Evolutionary conservation across 2,329 filamentous ascomycete species (phyloP), one percentile per base, ranked within the genome.

Genomic region (Diaporthe citrichinensis): DNA sequence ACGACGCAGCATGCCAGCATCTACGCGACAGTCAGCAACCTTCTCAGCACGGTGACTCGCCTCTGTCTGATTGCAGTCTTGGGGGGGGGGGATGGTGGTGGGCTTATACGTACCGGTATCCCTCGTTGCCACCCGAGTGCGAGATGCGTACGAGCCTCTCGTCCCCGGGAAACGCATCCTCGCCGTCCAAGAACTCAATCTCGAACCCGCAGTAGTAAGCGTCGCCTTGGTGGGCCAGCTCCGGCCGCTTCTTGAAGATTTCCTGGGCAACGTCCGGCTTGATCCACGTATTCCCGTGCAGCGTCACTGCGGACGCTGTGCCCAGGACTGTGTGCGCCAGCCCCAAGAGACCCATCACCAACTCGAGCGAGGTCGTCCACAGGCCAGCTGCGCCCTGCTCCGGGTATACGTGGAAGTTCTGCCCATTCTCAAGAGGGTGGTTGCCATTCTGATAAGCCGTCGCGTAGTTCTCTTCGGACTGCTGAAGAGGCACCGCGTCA

Each of bases 331-430:
- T 41, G 71, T 62, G 74, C 25, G 69, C 74, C 34, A 73, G 58
- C 12, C 74, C 74, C n/a, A 65, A 36, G 23, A 75, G 31, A 2
- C 74, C 74, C 55, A 57, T 75, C 3, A 69, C 71, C 23, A 75
- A 71, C 14, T 75, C 74, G n/a, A 49, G 46, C 15, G 74, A 65
- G 4, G 74, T 75, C n/a, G 74, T 75, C 74, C 74, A 75, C 5
- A 75, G 41, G 20, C 74, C 74, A 12, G 74, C 74, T 12, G 74
- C 74, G 14, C 74, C 74, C 58, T 75, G 74, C 44, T 75, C 74
- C 10, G 74, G 74, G n/a, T 75, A 51, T 2, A 75, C 49, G 44
- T 75, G 69, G 25, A 73, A 75, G 44, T 15, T n/a, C 41, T 73
- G 51, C 41, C 69, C 71, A 23, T 44, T 17, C 41, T 68, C 74